Evolutionary conservation across 345 rosid genomes (phyloP), one percentile per base, ranked within the genome.

Genomic region (Adansonia digitata): DNA sequence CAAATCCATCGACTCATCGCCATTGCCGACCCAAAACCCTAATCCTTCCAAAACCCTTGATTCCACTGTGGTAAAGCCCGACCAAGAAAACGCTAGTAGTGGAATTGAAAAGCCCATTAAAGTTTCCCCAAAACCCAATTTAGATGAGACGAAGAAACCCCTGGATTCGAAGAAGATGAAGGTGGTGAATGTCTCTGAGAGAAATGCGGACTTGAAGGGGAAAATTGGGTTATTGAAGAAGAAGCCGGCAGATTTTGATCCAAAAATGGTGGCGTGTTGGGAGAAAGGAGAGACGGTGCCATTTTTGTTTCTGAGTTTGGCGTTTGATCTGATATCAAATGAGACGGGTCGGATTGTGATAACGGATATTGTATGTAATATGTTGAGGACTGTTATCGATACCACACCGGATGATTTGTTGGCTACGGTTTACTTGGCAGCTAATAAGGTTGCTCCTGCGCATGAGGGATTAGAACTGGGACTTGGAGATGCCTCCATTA

Each of bases 401-500:
- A 90, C 89, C 0, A 88, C 92, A 22, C 94, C 98, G 0, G 96
- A 86, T 13, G 99, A 93, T 83, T 85, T 93, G 88, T 72, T 85
- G 26, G 82, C 91, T 0, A 82, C 82, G 26, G 96, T 95, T 31
- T 93, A 91, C 79, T 84, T 93, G 69, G 75, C 90, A 35, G 97
- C 94, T 2, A 88, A 90, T 76, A 86, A 85, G 85, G 76, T 95
- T 76, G 94, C 98, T 0, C 93, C 99, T 6, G 91, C 98, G 20
- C 98, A 93, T 52, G 94, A 93, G 72, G 99, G 98, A n/a, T 51
- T 93, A 71, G 98, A 93, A 80, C 81, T 95, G 72, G 98, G 99
- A 49, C 90, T 91, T 48, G 98, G 98, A 63, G 97, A 93, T 55
- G 87, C 91, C 1, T 83, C 87, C 24, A 87, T 95, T 75, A 87